Conservation (phyloP, 495 filamentous ascomycete genomes). For the Penicillium crystallinum region DNA sequence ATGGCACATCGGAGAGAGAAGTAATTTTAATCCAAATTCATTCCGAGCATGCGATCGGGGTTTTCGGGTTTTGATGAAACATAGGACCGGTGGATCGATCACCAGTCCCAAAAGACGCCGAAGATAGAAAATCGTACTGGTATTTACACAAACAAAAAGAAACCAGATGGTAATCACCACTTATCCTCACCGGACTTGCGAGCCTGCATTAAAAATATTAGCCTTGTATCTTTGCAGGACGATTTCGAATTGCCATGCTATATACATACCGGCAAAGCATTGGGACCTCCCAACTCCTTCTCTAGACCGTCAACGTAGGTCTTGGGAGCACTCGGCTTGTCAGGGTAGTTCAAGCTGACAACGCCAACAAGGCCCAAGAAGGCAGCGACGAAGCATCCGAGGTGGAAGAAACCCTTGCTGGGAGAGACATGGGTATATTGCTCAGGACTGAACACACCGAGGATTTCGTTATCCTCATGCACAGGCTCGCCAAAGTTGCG, state of each 20-base stretch:
- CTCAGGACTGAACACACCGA: conserved; percentile 84
- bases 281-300: conserved; percentile 73
- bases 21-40: conserved; percentile 7
- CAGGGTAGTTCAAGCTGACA: conserved; percentile 74
- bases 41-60: conserved; percentile 9
- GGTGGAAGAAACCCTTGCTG: conserved; percentile 63
- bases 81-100: conserved; percentile 14
- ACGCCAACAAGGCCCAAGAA: conserved; percentile 67
- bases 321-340: conserved; percentile 69
- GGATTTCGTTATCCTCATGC: conserved; percentile 94
- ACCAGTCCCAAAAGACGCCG: conserved; percentile 31
- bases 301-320: conserved; percentile 81
- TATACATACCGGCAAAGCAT: conserved; percentile 38
- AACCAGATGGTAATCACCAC: conserved; percentile 30
- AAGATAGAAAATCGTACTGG: conserved; percentile 34
- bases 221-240: background rate
- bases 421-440: conserved; percentile 81
- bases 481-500: conserved; percentile 93
- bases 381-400: conserved; percentile 66
- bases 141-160: conserved; percentile 39
- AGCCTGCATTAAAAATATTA: conserved; percentile 26
- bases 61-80: conserved; percentile 5
- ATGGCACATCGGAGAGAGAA: background rate
- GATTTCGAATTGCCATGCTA: background rate
- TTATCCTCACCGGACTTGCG: conserved; percentile 40